Conservation (phyloP, 345 rosid species). For the Citrus australasica region DNA sequence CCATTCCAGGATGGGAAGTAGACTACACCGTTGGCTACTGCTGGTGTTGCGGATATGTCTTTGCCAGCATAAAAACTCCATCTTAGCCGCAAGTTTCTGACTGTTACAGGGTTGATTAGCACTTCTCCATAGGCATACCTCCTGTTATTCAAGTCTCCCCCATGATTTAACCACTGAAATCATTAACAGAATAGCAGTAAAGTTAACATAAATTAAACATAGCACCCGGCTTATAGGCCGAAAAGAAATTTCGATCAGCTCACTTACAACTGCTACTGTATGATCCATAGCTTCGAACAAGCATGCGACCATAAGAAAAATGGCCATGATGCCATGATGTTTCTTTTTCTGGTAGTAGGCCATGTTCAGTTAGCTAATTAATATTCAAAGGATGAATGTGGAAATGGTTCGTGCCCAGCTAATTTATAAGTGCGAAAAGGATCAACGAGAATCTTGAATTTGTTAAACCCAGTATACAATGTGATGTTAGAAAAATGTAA, state of each 20-base stretch:
- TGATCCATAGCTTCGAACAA: background rate
- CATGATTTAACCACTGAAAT: conserved; percentile 47
- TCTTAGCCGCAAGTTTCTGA: conserved; percentile 18
- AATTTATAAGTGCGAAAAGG: background rate
- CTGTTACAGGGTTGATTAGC: conserved; percentile 25
- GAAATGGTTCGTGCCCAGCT: background rate
- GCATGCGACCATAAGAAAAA: background rate
- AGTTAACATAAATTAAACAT: background rate
- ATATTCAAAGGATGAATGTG: background rate
- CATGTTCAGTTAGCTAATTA: background rate
- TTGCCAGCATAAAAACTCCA: conserved; percentile 50
- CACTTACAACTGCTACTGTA: conserved; percentile 3
- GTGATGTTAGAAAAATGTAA: background rate
- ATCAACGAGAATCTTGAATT: background rate
- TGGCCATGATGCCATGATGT: background rate
- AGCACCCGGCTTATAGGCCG: background rate
- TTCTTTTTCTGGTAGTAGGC: background rate
- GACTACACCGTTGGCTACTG: conserved; percentile 31
- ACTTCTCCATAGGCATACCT: conserved; percentile 25
- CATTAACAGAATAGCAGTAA: background rate
- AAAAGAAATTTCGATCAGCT: background rate
- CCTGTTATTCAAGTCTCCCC: conserved; percentile 31
- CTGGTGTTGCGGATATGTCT: conserved; percentile 48
- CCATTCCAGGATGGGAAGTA: conserved; percentile 62
- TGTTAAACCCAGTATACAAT: background rate